phyloP scores from a whole-genome alignment of 2,329 filamentous ascomycete species.

The Colletotrichum sp. region DNA sequence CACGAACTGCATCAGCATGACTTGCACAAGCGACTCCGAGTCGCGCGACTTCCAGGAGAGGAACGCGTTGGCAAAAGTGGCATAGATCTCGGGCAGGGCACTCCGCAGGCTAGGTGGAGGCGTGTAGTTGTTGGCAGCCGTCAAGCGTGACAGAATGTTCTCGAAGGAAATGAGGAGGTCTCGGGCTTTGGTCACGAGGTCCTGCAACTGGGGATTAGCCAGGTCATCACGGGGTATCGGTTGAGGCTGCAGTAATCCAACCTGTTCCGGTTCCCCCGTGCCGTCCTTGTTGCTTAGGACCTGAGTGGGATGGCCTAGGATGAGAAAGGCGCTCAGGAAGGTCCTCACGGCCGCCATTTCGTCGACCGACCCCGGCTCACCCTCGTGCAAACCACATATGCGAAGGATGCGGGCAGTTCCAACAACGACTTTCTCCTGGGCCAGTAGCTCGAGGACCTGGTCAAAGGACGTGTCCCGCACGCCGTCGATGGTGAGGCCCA shows the following conservation, averaged over 20 bases:
- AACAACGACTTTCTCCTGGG: slow-evolving; percentile 67
- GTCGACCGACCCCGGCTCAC: slow-evolving; percentile 63
- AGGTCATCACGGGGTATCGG: slow-evolving; percentile 56
- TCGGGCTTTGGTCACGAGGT: slow-evolving; percentile 77
- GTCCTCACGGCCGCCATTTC: slow-evolving; percentile 75
- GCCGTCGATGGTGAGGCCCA: slow-evolving; percentile 72
- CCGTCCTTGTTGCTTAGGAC: slow-evolving; percentile 76
- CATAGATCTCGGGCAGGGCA: slow-evolving; percentile 70
- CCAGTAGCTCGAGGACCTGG: slow-evolving; percentile 71
- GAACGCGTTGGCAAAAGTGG: slow-evolving; percentile 78
- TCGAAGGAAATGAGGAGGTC: slow-evolving; percentile 82
- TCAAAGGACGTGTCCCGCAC: slow-evolving; percentile 76
- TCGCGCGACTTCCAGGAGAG: slow-evolving; percentile 85
- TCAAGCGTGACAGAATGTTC: slow-evolving; percentile 70
- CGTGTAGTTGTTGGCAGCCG: slow-evolving; percentile 68
- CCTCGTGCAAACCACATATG: slow-evolving; percentile 72
- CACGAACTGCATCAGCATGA: slow-evolving; percentile 87
- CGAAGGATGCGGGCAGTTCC: slow-evolving; percentile 70
- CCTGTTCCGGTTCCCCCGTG: slow-evolving; percentile 61
- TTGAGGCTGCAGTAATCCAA: slow-evolving; percentile 44
- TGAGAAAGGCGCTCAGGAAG: slow-evolving; percentile 80
- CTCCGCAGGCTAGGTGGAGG: slow-evolving; percentile 66
- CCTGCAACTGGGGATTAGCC: slow-evolving; percentile 67
- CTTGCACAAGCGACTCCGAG: slow-evolving; percentile 76
- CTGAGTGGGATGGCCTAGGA: slow-evolving; percentile 77